These are phyloP conservation scores for Ogataea pilisensis DNA, from an alignment of 805 yeast genomes.

Conservation along the genomic window DNA sequence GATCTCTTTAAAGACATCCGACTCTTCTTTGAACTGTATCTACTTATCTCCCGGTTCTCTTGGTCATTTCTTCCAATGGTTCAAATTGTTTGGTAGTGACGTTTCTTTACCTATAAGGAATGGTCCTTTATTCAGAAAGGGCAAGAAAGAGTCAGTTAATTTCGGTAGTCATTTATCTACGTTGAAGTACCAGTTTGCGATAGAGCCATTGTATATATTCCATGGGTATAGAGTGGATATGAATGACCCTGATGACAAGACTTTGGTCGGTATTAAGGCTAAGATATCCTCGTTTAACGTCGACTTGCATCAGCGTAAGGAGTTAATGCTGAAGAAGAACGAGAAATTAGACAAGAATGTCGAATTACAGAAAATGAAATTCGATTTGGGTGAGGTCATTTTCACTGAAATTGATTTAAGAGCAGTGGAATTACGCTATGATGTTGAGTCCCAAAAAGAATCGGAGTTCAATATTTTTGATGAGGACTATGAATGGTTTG, in stretches of 20 bases:
- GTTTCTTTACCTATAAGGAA: slow-evolving; percentile 71
- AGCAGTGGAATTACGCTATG: slow-evolving; percentile 45
- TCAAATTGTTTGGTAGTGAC: slow-evolving; percentile 75
- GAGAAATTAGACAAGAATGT: slow-evolving; percentile 45
- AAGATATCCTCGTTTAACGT: slow-evolving; percentile 48
- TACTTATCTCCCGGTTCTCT: slow-evolving; percentile 70
- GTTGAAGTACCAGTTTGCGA: slow-evolving; percentile 68
- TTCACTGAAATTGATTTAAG: slow-evolving; percentile 57
- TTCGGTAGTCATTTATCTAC: slow-evolving; percentile 72
- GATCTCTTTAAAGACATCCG: slow-evolving; percentile 35
- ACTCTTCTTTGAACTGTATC: slow-evolving; percentile 52
- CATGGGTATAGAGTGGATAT: slow-evolving; percentile 58
- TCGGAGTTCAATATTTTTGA: slow-evolving; percentile 39
- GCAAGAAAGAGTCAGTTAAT: slow-evolving; percentile 49
- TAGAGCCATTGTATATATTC: slow-evolving; percentile 67
- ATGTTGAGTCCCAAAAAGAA: slow-evolving; percentile 4
- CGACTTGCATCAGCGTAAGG: slow-evolving; percentile 61
- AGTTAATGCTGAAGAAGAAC: slow-evolving; percentile 43
- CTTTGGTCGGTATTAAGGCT: slow-evolving; percentile 65
- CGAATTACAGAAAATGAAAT: slow-evolving; percentile 53
- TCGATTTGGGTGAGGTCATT: slow-evolving; percentile 57
- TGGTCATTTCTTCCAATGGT: slow-evolving; percentile 71
- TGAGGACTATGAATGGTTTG: slow-evolving; percentile 58
- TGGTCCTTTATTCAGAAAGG: slow-evolving; percentile 64
- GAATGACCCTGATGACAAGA: slow-evolving; percentile 37